Evolutionary conservation across 345 rosid species (phyloP), one percentile per base, ranked within the genome.

Genomic region (Eucalyptus coolabah): DNA sequence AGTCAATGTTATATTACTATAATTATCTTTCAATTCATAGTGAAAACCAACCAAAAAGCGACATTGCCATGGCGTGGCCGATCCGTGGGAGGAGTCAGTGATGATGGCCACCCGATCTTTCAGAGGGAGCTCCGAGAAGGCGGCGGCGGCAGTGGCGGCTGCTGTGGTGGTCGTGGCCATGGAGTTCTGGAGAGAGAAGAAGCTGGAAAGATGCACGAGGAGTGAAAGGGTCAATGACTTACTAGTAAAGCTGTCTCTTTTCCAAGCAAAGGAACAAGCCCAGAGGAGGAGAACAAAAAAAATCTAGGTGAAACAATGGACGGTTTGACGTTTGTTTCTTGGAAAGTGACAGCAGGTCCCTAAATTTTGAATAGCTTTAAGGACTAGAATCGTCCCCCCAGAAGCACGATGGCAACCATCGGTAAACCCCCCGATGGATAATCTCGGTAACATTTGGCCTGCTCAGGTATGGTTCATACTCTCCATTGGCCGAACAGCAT

Each of bases 11-110:
- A 40, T 40, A 40, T 40, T 40, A 40, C 40, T 40, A 40, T 40
- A 40, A 40, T 40, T 40, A 1, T 40, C 40, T 40, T 40, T 40
- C 40, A 40, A 40, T 40, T 40, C 40, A 40, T 40, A 40, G 40
- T 40, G 40, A 40, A 40, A 40, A 40, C 40, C 40, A 40, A 40
- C 40, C 40, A 40, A 5, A 40, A 40, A 40, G 40, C 40, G 40
- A 40, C 40, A 40, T 40, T 40, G 40, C 40, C 40, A 40, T 89
- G 86, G 92, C 92, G 11, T 86, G 87, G 26, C 95, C 94, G 3
- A 91, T 92, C 77, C 95, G 5, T 91, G 88, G 26, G 95, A 92
- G 59, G 93, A 90, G 80, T 92, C 95, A 8, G 94, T 92, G 34
- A 93, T 92, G 5, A 92, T 91, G 86, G 92, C 94, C 30, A 90